phyloP scores from a whole-genome alignment of 208 protist species.

The Trypanosoma cruzi region DNA sequence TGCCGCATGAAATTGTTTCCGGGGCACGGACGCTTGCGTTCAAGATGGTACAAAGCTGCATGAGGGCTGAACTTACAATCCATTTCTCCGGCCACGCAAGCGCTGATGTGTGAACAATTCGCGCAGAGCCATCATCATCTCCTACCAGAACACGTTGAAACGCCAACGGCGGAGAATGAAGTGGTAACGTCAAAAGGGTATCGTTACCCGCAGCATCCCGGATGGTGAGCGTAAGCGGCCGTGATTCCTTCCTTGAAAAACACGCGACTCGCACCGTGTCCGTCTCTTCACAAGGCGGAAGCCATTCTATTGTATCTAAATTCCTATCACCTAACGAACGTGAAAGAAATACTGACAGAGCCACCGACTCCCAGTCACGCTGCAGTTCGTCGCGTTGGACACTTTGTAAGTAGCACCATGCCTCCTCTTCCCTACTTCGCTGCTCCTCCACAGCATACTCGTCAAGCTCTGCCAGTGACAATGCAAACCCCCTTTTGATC shows the following conservation, averaged over 20 bases:
- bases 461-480: slow-evolving; percentile 35
- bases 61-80: slow-evolving; percentile 23
- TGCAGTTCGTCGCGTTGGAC: slow-evolving; percentile 3
- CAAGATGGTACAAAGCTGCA: slow-evolving; percentile 25
- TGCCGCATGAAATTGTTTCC: background rate
- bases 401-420: slow-evolving; percentile 29
- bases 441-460: slow-evolving; percentile 29
- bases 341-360: slow-evolving; percentile 29
- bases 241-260: background rate
- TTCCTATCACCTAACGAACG: background rate
- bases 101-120: slow-evolving; percentile 3
- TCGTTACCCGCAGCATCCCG: slow-evolving; percentile 19
- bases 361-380: slow-evolving; percentile 13
- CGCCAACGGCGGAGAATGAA: slow-evolving; percentile 4
- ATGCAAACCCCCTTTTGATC: slow-evolving; percentile 37
- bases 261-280: background rate
- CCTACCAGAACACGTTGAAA: slow-evolving; percentile 17
- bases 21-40: background rate
- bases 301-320: background rate
- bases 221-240: slow-evolving; percentile 7
- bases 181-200: slow-evolving; percentile 3
- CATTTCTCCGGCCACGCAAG: slow-evolving; percentile 20
- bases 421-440: slow-evolving; percentile 28
- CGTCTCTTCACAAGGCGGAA: background rate
- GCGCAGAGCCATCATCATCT: background rate